Evolutionary conservation across 108 stramenopile species (phyloP).

Genomic region (Licmophora abbreviata): DNA sequence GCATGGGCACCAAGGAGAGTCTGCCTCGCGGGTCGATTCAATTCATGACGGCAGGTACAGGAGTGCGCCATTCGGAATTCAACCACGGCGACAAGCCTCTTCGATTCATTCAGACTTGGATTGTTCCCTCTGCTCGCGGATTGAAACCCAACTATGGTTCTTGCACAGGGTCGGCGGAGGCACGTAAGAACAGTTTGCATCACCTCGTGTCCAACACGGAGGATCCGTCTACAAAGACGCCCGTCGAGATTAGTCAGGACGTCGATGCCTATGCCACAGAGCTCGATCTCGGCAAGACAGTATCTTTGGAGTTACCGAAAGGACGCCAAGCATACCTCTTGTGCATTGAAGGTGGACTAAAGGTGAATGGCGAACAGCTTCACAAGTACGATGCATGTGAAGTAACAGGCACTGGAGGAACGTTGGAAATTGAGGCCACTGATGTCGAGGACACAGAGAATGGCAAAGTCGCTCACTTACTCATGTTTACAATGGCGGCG

Average conservation of each 20-base stretch:
- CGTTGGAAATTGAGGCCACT: conserved; percentile 22
- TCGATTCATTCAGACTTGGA: conserved; percentile 84
- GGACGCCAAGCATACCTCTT: conserved; percentile 68
- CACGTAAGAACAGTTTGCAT: conserved; percentile 32
- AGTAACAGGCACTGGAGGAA: conserved; percentile 19
- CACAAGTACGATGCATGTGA: conserved; percentile 48
- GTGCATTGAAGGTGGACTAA: conserved; percentile 56
- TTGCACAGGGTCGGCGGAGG: not conserved
- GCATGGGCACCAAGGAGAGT: conserved; percentile 66
- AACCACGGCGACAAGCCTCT: conserved; percentile 53
- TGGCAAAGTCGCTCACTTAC: conserved; percentile 39
- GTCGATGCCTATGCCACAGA: conserved; percentile 53
- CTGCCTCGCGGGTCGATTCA: conserved; percentile 66
- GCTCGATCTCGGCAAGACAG: conserved; percentile 33
- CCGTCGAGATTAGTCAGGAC: conserved; percentile 68
- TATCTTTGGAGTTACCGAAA: conserved; percentile 12
- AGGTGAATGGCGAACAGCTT: conserved; percentile 30
- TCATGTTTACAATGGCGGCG: conserved; percentile 37
- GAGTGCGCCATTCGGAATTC: conserved; percentile 63
- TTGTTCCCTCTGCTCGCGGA: conserved; percentile 36
- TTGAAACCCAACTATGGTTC: conserved; percentile 68
- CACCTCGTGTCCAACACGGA: conserved; percentile 53
- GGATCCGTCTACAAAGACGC: conserved; percentile 12
- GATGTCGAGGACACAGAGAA: conserved; percentile 32
- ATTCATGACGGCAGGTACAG: conserved; percentile 78